Conservation (phyloP, 1,139 yeast species). For the Yarrowia galli region DNA sequence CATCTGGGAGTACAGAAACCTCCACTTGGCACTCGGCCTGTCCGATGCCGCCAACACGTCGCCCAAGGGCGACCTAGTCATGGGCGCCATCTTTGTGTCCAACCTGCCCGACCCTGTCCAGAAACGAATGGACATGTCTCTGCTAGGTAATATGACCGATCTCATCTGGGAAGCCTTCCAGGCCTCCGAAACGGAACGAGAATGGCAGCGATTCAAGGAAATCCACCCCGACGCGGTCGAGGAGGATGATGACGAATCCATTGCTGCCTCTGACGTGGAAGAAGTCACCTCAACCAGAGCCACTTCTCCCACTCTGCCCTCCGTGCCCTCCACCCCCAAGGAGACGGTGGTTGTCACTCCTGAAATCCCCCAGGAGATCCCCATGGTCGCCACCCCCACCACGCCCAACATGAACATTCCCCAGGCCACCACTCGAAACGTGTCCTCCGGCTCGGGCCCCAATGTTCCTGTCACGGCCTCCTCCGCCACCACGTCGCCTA, state of each 20-base stretch:
- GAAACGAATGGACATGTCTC: slow-evolving; percentile 36
- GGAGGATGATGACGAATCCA: slow-evolving; percentile 39
- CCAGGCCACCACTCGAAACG: slow-evolving; percentile 34
- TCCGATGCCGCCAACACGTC: slow-evolving; percentile 38
- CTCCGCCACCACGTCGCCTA: slow-evolving; percentile 25
- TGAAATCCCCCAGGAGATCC: slow-evolving; percentile 27
- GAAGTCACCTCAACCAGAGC: slow-evolving; percentile 12
- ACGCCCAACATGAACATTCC: slow-evolving; percentile 35
- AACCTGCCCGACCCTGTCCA: slow-evolving; percentile 37
- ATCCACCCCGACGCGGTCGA: slow-evolving; percentile 34
- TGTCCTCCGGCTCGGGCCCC: slow-evolving; percentile 13
- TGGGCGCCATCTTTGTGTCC: slow-evolving; percentile 39
- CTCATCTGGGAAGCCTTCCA: slow-evolving; percentile 39
- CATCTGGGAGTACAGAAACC: slow-evolving; percentile 38
- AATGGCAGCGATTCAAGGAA: slow-evolving; percentile 36
- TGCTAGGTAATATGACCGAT: slow-evolving; percentile 38
- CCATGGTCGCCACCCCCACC: slow-evolving; percentile 19
- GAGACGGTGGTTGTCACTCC: slow-evolving; percentile 15
- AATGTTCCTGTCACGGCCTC: not conserved
- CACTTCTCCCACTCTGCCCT: slow-evolving; percentile 8
- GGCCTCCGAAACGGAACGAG: slow-evolving; percentile 37
- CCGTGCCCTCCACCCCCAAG: slow-evolving; percentile 36
- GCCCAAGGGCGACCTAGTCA: slow-evolving; percentile 35
- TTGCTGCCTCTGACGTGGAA: slow-evolving; percentile 25
- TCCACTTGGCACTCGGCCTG: slow-evolving; percentile 38